Conservation (phyloP, 495 filamentous ascomycete species). For the Thozetella sp. region DNA sequence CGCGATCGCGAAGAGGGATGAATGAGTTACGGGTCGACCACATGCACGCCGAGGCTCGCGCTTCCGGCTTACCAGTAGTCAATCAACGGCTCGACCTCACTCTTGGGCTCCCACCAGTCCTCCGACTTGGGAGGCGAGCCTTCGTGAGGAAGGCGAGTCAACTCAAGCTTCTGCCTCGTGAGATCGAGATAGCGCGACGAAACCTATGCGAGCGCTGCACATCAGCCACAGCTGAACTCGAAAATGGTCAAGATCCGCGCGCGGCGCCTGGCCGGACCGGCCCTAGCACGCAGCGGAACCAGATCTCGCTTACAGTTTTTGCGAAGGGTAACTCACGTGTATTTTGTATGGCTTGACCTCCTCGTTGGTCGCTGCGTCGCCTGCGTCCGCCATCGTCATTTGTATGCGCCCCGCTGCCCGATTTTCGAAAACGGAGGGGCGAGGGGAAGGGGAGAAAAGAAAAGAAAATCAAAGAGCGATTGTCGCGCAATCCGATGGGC, state of each 20-base stretch:
- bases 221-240: constrained; percentile 10
- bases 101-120: constrained; percentile 50
- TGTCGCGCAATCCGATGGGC: neutral
- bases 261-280: neutral
- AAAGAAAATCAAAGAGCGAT: neutral
- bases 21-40: neutral
- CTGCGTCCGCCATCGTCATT: neutral
- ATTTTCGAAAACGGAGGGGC: neutral
- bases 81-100: constrained; percentile 48
- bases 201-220: constrained; percentile 27
- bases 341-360: constrained; percentile 51
- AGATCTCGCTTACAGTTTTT: neutral
- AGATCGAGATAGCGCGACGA: constrained; percentile 52
- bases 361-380: constrained; percentile 15
- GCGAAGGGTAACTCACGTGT: constrained; percentile 36
- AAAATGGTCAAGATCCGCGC: neutral
- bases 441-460: neutral
- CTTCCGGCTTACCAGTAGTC: constrained; percentile 49
- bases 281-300: neutral
- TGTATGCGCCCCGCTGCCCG: constrained; percentile 1
- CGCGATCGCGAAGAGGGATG: neutral
- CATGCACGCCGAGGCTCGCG: neutral
- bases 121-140: constrained; percentile 33
- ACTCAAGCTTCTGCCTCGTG: constrained; percentile 55
- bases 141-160: constrained; percentile 56